Evolutionary conservation across 2,329 filamentous ascomycete species (phyloP), one percentile per base, ranked within the genome.

Genomic region (Sporothrix mexicana): DNA sequence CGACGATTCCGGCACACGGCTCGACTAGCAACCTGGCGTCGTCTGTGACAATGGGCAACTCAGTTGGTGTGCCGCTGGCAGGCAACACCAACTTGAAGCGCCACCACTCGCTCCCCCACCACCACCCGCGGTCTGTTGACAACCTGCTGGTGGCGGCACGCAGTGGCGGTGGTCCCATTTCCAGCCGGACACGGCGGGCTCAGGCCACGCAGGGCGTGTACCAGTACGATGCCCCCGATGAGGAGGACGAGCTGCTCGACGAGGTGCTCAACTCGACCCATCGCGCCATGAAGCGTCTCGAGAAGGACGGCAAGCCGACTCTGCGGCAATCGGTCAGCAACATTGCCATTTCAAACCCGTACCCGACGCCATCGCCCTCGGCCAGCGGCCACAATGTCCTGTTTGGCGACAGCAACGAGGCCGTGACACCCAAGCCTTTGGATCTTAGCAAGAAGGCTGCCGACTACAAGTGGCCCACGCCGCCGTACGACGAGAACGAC

Each of bases 241-340:
- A 99, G 81, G 95, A 98, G 79, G 96, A 99, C 74, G 96, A 99
- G 82, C 87, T 99, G 10, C 86, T 98, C 10, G 95, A 98, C 77
- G 96, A 99, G 82, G 94, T 91, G 23, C 85, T 98, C 57, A 88
- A 90, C 67, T 93, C 93, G 6, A 93, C 94, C 0, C 91, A 91
- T 77, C 89, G 88, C 74, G 93, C 91, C 8, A 92, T 93, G 78
- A 91, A 89, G 79, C 90, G 90, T 10, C 85, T 97, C 74, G 93
- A 87, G 79, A 87, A 83, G 79, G 83, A 84, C 69, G 84, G 83
- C 68, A 85, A 82, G 77, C 82, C 84, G 62, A 81, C 83, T 1
- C 82, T 91, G 45, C 83, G 89, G 71, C 90, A 93, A 76, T 90
- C 92, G 15, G 86, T 85, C 43, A 91, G 88, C 80, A 91, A 92